These are phyloP conservation scores for Cryptococcus sp. DNA, from an alignment of 1,284 basidiomycete species.

Conservation along the genomic window DNA sequence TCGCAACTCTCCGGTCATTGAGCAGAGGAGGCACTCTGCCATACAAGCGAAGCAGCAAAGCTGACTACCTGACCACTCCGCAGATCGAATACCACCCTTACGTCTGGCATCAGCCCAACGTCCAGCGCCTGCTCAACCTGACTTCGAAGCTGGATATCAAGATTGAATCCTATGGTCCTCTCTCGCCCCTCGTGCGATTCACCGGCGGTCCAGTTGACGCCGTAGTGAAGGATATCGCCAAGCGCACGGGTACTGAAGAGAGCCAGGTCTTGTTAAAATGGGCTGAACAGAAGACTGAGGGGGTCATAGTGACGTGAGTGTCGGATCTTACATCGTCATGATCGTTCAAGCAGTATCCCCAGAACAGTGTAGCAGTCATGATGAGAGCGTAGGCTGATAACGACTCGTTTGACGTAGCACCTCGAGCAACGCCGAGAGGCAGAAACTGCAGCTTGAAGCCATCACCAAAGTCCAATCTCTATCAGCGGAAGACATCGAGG, in stretches of 20 bases:
- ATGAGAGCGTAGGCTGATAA: not conserved
- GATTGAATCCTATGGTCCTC: conserved; percentile 65
- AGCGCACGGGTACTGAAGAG: conserved; percentile 32
- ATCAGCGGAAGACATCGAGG: conserved; percentile 59
- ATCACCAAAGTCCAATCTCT: conserved; percentile 62
- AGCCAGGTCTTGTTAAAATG: conserved; percentile 50
- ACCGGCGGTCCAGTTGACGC: conserved; percentile 63
- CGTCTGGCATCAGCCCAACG: conserved; percentile 62
- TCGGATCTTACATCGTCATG: not conserved
- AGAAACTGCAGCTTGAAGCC: conserved; percentile 66
- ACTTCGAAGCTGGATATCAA: conserved; percentile 66
- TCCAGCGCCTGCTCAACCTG: conserved; percentile 59
- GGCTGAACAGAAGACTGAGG: conserved; percentile 42
- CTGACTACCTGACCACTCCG: not conserved
- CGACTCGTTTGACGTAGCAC: conserved; percentile 46
- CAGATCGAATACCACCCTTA: conserved; percentile 83
- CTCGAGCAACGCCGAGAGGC: conserved; percentile 66
- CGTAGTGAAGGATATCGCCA: conserved; percentile 59
- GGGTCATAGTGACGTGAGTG: conserved; percentile 65
- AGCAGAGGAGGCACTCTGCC: not conserved
- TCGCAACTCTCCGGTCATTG: not conserved
- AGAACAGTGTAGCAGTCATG: too few relatives aligned
- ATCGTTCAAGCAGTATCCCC: not conserved
- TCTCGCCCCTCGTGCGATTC: conserved; percentile 55
- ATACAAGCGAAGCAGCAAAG: not conserved